Percentiles rank a stretch among this genome's conserved stretches.
phyloP scores from a whole-genome alignment of 257 asterid genomes.

The Hygrophila difformis region DNA sequence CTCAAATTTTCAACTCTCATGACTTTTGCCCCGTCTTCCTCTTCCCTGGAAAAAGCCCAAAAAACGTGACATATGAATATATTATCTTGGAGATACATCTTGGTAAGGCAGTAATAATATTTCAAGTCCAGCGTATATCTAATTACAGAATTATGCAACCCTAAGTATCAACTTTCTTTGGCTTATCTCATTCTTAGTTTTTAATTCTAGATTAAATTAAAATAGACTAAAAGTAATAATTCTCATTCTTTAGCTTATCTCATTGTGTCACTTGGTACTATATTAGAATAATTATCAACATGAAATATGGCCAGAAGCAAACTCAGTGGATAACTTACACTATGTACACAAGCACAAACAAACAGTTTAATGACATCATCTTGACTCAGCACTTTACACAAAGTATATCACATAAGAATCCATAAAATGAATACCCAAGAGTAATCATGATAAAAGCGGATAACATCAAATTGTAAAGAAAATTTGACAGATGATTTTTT shows the following conservation, averaged over 20 bases:
- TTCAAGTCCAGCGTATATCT: too few species aligned
- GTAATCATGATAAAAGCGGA: background rate
- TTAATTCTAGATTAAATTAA: too few species aligned
- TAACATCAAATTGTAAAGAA: background rate
- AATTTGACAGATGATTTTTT: background rate
- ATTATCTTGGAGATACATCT: too few species aligned
- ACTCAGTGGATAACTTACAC: constrained; percentile 13
- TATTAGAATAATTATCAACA: too few species aligned
- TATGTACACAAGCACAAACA: background rate
- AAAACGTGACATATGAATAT: too few species aligned
- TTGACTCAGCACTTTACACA: background rate
- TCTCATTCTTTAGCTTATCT: too few species aligned
- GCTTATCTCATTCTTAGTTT: too few species aligned
- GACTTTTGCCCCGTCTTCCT: constrained; percentile 75
- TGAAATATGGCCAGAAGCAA: background rate
- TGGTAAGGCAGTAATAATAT: too few species aligned
- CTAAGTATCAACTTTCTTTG: too few species aligned
- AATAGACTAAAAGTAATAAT: too few species aligned
- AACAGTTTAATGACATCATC: background rate
- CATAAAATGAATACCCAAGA: background rate
- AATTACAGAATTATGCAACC: too few species aligned
- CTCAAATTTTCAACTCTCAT: constrained; percentile 55
- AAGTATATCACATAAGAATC: background rate
- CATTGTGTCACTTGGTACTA: too few species aligned
- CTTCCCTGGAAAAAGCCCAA: constrained; percentile 38